Base-by-base conservation (phyloP, 768 basidiomycete genomes). In the Tephrocybe sp. region DNA sequence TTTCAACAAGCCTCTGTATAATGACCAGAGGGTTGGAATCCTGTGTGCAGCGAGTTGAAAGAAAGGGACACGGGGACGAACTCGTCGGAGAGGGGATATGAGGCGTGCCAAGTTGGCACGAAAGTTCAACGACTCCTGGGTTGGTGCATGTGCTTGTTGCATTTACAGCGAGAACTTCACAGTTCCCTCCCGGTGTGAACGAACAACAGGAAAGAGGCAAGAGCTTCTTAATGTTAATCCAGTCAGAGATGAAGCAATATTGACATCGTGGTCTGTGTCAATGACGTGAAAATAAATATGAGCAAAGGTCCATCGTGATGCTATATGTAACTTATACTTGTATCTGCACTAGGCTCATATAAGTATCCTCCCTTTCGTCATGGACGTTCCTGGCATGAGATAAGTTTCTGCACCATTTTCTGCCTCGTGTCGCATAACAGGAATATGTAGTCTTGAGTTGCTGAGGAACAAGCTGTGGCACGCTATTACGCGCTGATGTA, bases 1-100 rank as follows among this genome's bases (percentile, higher is more conserved):
- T 23, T 74, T 69, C 42, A 89, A 66, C 12, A 95, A 73, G 3
- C 82, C 80, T 17, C 90, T 77, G 64, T 93, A 95, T 4, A 94
- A 69, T 0, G 73, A 66, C 87, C 89, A 90, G 58, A 87, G 65
- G 0, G 89, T 92, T 3, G 92, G 91, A 22, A 84, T 67, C 17
- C 85, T 79, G 64, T 95, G 92, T 0, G 84, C 84, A 0, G 75
- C 72, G 22, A 92, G 82, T 43, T 78, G 63, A 60, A 76, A 91
- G 59, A 92, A 89, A 3, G 87, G 83, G 2, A 79, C 73, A 17
- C 75, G 72, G 8, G 87, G 81, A 10, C 82, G 74, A 5, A 82
- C 70, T 26, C 84, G 81, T 30, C 78, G 75, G 0, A 89, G 65
- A 38, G 80, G 72, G 4, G 83, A 77, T 13, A 90, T 63, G 11